These are phyloP conservation scores for Didymellaceae sp. DNA, from an alignment of 2,329 filamentous ascomycete genomes.

Conservation along the genomic window DNA sequence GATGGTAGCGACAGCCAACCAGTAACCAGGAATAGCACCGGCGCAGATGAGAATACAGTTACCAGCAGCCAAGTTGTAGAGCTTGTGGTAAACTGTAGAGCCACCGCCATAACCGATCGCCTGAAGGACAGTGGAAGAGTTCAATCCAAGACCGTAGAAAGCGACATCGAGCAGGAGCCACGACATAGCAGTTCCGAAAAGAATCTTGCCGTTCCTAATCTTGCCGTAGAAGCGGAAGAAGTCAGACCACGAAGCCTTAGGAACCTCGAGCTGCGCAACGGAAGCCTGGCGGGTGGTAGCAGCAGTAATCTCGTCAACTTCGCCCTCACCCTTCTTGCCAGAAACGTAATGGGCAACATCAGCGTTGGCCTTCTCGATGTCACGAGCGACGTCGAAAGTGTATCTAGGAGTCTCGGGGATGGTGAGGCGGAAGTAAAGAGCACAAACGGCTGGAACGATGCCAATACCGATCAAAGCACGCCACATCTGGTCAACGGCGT, in stretches of 20 bases:
- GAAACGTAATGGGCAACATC: slow-evolving; percentile 78
- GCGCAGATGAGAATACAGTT: slow-evolving; percentile 81
- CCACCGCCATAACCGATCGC: slow-evolving; percentile 72
- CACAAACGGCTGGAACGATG: slow-evolving; percentile 50
- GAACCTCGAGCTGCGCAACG: slow-evolving; percentile 63
- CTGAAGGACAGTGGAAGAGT: slow-evolving; percentile 73
- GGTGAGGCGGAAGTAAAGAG: slow-evolving; percentile 51
- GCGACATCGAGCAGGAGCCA: slow-evolving; percentile 71
- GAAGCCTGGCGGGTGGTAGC: slow-evolving; percentile 63
- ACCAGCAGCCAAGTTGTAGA: slow-evolving; percentile 77
- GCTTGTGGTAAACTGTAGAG: slow-evolving; percentile 70
- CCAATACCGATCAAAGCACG: slow-evolving; percentile 52
- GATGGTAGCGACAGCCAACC: slow-evolving; percentile 62
- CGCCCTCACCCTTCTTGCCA: slow-evolving; percentile 66
- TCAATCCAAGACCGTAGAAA: slow-evolving; percentile 67
- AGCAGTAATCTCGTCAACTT: slow-evolving; percentile 71
- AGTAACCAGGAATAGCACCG: slow-evolving; percentile 81
- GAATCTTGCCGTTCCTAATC: slow-evolving; percentile 73
- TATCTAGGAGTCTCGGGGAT: slow-evolving; percentile 53
- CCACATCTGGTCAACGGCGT: slow-evolving; percentile 52
- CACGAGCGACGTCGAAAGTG: slow-evolving; percentile 51
- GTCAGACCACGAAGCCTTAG: slow-evolving; percentile 74
- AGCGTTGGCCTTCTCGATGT: slow-evolving; percentile 62
- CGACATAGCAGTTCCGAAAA: slow-evolving; percentile 80
- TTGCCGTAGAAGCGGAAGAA: slow-evolving; percentile 74